These are phyloP conservation scores for Fusarium avenaceum DNA, from an alignment of 2,329 filamentous ascomycete genomes.

Conservation along the genomic window DNA sequence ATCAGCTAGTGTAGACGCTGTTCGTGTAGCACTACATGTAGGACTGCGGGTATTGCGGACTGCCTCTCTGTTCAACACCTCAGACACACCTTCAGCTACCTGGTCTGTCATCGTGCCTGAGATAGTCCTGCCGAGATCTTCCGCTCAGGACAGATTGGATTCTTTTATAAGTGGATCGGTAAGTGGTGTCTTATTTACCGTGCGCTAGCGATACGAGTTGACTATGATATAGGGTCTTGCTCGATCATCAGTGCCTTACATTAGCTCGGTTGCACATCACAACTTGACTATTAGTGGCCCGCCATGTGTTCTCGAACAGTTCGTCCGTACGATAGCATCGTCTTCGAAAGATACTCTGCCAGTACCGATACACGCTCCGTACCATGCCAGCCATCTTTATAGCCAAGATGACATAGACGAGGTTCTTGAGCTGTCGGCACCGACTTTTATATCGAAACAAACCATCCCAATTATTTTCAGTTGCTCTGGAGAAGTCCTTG, in stretches of 20 bases:
- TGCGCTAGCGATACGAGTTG: background rate
- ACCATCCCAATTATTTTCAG: background rate
- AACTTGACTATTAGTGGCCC: constrained; percentile 46
- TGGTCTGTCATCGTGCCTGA: constrained; percentile 4
- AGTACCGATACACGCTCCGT: constrained; percentile 42
- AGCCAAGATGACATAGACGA: constrained; percentile 4
- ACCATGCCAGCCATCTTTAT: constrained; percentile 46
- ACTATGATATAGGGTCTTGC: constrained; percentile 17
- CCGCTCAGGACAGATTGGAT: background rate
- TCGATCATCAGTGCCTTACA: constrained; percentile 35
- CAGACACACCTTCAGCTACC: background rate
- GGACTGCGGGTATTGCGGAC: constrained; percentile 38
- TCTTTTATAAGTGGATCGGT: background rate
- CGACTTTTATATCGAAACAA: background rate
- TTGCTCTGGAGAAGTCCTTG: background rate
- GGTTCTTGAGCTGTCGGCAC: background rate
- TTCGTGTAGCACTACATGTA: constrained; percentile 12
- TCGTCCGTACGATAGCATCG: constrained; percentile 34
- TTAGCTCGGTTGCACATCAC: constrained; percentile 45
- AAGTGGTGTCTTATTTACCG: background rate
- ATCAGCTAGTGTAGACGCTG: constrained; percentile 31
- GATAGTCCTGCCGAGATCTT: background rate
- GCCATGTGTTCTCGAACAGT: constrained; percentile 35
- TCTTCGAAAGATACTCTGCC: background rate
- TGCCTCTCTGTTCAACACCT: constrained; percentile 35